These are phyloP conservation scores for Monosporascus sp. DNA, from an alignment of 2,329 filamentous ascomycete species.

Conservation along the genomic window DNA sequence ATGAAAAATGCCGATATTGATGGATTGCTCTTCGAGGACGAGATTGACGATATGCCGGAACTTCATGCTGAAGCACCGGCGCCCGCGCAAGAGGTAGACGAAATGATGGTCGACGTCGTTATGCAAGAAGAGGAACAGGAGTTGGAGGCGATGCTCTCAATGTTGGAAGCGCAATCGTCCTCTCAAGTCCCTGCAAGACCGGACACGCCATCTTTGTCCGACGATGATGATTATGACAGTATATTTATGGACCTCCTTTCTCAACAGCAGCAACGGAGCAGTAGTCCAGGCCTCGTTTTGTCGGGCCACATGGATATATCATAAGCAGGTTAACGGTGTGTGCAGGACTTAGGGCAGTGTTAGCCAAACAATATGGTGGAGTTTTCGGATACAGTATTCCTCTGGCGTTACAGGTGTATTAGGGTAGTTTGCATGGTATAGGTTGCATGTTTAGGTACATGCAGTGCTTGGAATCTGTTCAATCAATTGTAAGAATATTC, in stretches of 20 bases:
- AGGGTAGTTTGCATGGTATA: conserved; percentile 13
- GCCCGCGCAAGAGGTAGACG: conserved; percentile 31
- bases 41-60: conserved; percentile 46
- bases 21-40: conserved; percentile 42
- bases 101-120: conserved; percentile 50
- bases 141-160: conserved; percentile 51
- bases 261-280: conserved; percentile 28
- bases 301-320: conserved; percentile 45
- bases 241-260: conserved; percentile 62
- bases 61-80: conserved; percentile 21
- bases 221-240: conserved; percentile 58
- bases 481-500: conserved; percentile 19
- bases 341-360: not conserved
- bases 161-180: conserved; percentile 31
- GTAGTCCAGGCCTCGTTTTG: conserved; percentile 18
- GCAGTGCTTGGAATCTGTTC: conserved; percentile 6
- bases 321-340: conserved; percentile 14
- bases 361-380: conserved; percentile 2
- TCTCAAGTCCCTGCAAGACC: conserved; percentile 19
- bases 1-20: conserved; percentile 35
- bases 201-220: conserved; percentile 35
- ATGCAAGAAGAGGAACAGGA: conserved; percentile 50
- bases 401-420: conserved; percentile 17
- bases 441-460: conserved; percentile 16
- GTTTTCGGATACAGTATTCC: conserved; percentile 11